Evolutionary conservation across 192 early-diverging fungal genomes (phyloP), one percentile per base, ranked within the genome.

Genomic region (Diversispora eburnea): DNA sequence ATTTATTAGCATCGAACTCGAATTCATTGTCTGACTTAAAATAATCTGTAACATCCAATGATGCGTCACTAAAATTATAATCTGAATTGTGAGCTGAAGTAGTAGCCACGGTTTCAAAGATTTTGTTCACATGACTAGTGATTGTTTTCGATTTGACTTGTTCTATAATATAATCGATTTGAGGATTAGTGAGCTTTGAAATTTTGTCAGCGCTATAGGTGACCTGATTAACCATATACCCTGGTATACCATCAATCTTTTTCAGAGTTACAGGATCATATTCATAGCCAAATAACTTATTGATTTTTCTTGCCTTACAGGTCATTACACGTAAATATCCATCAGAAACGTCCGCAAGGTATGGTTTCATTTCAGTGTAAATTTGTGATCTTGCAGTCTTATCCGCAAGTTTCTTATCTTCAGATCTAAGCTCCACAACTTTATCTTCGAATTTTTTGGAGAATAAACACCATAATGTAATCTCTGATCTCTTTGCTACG

Each of bases 261-360:
- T 59, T 59, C 57, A 59, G 57, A 22, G 57, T 59, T 59, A 59
- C 25, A 33, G 57, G 25, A 59, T 33, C 9, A 48, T 48, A 48
- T 59, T 59, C 19, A 22, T 59, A n/a, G n/a, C n/a, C n/a, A n/a
- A n/a, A n/a, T n/a, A n/a, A n/a, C n/a, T n/a, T n/a, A n/a, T n/a
- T n/a, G 57, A 59, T 59, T 33, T 59, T 59, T 59, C 57, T 59
- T 22, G 57, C 57, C 17, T 59, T 59, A 59, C 57, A 59, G 17
- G 57, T 59, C 17, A 59, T 59, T 59, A 59, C 57, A 59, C 57
- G 57, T 59, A 59, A 59, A 59, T 59, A 59, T 33, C 57, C 57
- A 59, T 59, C 57, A 8, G 57, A 8, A 59, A 59, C 25, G 17
- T 33, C 57, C 17, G 57, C 17, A 17, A 59, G 57, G 57, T 59